A percentile compares a stretch with the other conserved stretches of the same genome.
Evolutionary conservation across 768 basidiomycete species (phyloP).

Genomic region (Mycena floridula): DNA sequence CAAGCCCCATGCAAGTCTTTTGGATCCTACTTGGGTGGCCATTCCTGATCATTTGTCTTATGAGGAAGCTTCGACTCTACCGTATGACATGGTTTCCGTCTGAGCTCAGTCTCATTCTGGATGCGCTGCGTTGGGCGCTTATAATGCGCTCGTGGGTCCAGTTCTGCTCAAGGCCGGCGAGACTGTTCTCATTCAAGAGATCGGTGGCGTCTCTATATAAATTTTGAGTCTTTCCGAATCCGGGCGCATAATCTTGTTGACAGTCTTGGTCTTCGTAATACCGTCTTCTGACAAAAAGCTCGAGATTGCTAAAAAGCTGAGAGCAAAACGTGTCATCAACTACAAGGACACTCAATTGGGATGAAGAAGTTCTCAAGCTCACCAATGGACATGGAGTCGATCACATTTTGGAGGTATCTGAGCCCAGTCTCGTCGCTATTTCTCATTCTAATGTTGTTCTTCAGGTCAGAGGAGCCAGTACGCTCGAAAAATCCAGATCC

Average conservation of each 20-base stretch:
- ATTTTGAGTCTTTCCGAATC: background rate
- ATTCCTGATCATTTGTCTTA: conserved; percentile 38
- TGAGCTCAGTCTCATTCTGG: background rate
- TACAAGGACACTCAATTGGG: conserved; percentile 45
- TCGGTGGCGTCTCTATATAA: conserved; percentile 38
- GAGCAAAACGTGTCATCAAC: conserved; percentile 42
- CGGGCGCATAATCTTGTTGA: conserved; percentile 8
- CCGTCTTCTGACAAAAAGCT: conserved; percentile 47
- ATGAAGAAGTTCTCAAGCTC: conserved; percentile 34
- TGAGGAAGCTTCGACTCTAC: conserved; percentile 41
- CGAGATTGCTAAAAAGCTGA: conserved; percentile 30
- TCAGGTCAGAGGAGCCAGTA: conserved; percentile 53
- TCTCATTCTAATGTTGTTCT: conserved; percentile 11
- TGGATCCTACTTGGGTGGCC: conserved; percentile 18
- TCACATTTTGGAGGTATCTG: conserved; percentile 19
- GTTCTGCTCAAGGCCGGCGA: conserved; percentile 38
- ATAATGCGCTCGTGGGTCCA: conserved; percentile 35
- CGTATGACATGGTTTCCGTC: too few species aligned
- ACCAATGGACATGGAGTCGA: conserved; percentile 16
- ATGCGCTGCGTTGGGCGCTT: conserved; percentile 44
- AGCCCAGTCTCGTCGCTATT: conserved; percentile 5
- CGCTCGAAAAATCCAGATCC: conserved; percentile 38
- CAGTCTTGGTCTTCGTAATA: conserved; percentile 41
- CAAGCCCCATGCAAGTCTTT: conserved; percentile 30
- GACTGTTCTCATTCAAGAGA: conserved; percentile 38